phyloP scores from a whole-genome alignment of 169 alveolate genomes.

The Fabrea salina region DNA sequence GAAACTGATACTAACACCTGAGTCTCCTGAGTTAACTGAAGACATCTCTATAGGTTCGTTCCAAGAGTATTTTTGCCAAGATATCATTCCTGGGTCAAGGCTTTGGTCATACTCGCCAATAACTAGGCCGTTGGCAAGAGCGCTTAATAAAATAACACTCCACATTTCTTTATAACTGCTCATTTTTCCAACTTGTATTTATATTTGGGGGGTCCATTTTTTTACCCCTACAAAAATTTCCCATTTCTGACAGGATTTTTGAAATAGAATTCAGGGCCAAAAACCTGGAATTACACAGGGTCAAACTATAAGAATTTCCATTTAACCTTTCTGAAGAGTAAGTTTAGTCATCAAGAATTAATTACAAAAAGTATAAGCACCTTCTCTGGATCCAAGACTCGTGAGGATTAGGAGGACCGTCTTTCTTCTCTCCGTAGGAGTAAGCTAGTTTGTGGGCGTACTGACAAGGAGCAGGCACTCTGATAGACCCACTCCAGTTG shows the following conservation, averaged over 20 bases:
- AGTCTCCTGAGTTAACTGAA: background rate
- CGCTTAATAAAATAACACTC: no score
- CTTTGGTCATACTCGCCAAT: background rate
- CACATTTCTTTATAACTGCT: no score
- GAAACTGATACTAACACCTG: background rate
- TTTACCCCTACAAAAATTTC: no score
- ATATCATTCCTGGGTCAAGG: background rate
- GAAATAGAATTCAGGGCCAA: no score
- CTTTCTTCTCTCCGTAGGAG: background rate
- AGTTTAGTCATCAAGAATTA: no score
- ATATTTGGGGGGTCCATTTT: no score
- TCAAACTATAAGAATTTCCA: no score
- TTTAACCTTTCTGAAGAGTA: no score
- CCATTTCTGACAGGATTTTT: no score
- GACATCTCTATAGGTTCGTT: background rate
- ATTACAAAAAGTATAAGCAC: background rate
- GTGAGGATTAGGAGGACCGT: constrained; percentile 14
- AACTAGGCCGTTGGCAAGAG: no score
- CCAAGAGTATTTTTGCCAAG: background rate
- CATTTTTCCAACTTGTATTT: no score
- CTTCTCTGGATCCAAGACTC: background rate
- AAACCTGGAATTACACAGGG: no score
- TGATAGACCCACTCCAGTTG: constrained; percentile 54
- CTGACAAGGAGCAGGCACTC: constrained; percentile 60
- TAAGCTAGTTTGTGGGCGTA: constrained; percentile 56